A percentile compares a stretch with the other conserved stretches of the same genome.
Evolutionary conservation across 805 yeast genomes (phyloP).

Genomic region (Lachancea sp.): DNA sequence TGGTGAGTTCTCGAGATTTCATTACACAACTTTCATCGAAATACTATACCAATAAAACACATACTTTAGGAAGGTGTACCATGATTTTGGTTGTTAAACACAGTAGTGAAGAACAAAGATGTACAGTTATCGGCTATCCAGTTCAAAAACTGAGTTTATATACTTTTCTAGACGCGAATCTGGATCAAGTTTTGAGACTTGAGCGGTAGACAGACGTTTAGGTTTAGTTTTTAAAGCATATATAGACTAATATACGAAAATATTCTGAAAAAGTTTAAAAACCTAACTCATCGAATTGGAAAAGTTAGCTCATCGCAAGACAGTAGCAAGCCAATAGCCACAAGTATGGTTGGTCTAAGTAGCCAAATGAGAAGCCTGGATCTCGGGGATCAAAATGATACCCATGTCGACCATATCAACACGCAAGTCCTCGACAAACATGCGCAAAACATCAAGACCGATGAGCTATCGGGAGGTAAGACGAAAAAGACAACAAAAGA

Average conservation of each 20-base stretch:
- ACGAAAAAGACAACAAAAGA: constrained; percentile 64
- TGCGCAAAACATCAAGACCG: constrained; percentile 59
- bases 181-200: no score
- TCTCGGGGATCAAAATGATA: constrained; percentile 7
- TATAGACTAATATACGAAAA: no score
- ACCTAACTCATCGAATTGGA: background rate
- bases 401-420: constrained; percentile 32
- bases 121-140: no score
- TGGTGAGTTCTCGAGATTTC: background rate
- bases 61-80: constrained; percentile 3
- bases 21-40: no score
- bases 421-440: constrained; percentile 53
- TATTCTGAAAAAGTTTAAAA: background rate
- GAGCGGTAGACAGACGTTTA: no score
- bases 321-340: background rate
- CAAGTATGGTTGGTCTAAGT: constrained; percentile 16
- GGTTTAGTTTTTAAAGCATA: no score
- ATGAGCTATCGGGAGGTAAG: constrained; percentile 47
- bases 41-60: background rate
- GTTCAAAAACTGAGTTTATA: background rate
- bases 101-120: no score
- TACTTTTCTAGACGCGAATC: no score
- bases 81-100: background rate
- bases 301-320: constrained; percentile 2
- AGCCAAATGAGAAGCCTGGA: constrained; percentile 18